Evolutionary conservation across 2,329 filamentous ascomycete species (phyloP).

Genomic region (Cordyceps fumosorosea): DNA sequence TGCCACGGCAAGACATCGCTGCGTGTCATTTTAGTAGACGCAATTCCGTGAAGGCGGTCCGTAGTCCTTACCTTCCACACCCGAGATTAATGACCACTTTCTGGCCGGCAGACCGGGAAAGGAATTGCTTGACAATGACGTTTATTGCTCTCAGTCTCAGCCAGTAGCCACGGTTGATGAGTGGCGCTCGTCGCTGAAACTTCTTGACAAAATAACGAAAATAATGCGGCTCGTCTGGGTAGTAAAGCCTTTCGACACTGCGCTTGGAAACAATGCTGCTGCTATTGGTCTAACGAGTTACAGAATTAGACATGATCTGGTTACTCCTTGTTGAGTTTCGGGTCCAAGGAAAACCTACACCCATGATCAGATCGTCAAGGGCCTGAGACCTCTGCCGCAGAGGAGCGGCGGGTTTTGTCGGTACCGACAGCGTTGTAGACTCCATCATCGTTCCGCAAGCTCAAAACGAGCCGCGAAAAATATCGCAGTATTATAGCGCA

Average conservation of each 20-base stretch:
- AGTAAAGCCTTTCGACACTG: conserved; percentile 86
- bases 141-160: conserved; percentile 79
- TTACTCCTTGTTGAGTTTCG: too few relatives aligned
- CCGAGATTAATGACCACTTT: conserved; percentile 81
- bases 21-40: background rate
- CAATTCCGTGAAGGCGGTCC: background rate
- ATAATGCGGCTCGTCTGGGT: conserved; percentile 69
- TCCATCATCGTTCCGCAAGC: background rate
- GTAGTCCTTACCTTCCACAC: conserved; percentile 71
- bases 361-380: conserved; percentile 49
- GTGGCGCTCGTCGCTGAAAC: conserved; percentile 72
- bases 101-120: conserved; percentile 48
- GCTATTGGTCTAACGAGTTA: conserved; percentile 66
- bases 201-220: conserved; percentile 85
- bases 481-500: background rate
- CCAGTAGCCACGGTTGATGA: conserved; percentile 89
- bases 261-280: conserved; percentile 89
- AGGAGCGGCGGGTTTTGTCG: conserved; percentile 8
- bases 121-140: conserved; percentile 64
- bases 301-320: background rate
- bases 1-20: conserved; percentile 88
- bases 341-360: conserved; percentile 33
- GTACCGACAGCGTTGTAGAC: background rate
- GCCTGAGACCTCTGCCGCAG: conserved; percentile 21
- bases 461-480: background rate